Percentiles rank a stretch among this genome's conserved stretches.
phyloP scores from a whole-genome alignment of 495 filamentous ascomycete species.

The Corynascus novoguineensis region DNA sequence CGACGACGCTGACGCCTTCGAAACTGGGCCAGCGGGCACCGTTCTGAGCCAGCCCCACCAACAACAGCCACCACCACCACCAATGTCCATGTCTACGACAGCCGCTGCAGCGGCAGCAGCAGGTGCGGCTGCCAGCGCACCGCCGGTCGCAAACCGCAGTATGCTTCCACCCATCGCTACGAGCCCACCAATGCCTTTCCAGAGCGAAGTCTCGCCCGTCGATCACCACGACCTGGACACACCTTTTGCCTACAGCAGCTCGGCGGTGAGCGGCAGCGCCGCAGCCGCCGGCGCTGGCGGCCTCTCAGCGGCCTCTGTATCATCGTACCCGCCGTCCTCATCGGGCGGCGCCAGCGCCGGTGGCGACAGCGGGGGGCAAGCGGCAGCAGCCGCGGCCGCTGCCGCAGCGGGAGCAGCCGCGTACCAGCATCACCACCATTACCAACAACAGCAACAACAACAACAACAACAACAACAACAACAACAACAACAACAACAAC shows the following conservation, averaged over 20 bases:
- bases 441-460: too few species aligned
- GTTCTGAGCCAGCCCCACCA: neutral
- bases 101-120: neutral
- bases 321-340: conserved; percentile 23
- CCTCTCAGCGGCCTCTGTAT: neutral
- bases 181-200: conserved; percentile 18
- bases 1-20: conserved; percentile 24
- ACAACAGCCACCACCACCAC: neutral
- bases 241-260: conserved; percentile 4
- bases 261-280: neutral
- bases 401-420: too few species aligned
- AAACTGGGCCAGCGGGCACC: conserved; percentile 20
- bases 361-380: neutral
- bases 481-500: too few species aligned
- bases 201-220: conserved; percentile 19
- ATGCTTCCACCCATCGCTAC: conserved; percentile 9
- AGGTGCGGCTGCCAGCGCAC: neutral
- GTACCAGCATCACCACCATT: too few species aligned
- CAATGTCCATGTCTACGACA: neutral
- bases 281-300: neutral
- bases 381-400: neutral
- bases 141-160: neutral
- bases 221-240: conserved; percentile 10
- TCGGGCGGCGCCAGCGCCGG: neutral
- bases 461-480: too few species aligned